Base-by-base conservation (phyloP, 345 rosid species). In the Luvunga scandens region DNA sequence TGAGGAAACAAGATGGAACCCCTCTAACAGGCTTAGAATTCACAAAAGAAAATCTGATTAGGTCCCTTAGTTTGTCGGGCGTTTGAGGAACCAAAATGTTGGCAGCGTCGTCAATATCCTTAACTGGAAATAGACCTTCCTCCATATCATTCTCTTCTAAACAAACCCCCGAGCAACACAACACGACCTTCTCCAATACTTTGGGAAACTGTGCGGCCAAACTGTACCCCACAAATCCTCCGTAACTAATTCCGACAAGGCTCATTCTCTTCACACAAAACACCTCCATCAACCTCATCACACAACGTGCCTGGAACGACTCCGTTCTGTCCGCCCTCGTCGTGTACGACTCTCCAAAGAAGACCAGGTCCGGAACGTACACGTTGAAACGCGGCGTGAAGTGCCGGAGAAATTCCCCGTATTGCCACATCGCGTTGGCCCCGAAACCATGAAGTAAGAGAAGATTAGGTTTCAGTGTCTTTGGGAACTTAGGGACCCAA, bases 391-490 rank as follows among this genome's bases (percentile, higher is more conserved):
- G 69, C 5, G 87, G 34, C 0, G 89, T 87, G 88, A 94, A 89
- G 48, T 86, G 84, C 14, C 85, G 86, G 71, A 94, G 87, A 42
- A 84, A 87, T 24, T 89, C 90, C 0, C 85, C 87, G 67, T 88
- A 92, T 79, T 94, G 97, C 97, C 97, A 92, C 93, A 90, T 88
- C 0, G 98, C 97, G 45, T 92, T 91, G 9, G 98, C 95, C 0
- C 98, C 94, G 19, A 94, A 90, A 1, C 97, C 94, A 14, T 92
- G 97, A 76, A 94, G 75, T 33, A 94, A 92, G 18, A 92, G 73
- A 18, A 91, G 94, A 28, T 85, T 83, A 1, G 95, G 97, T 76
- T 79, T 88, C 0, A 85, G 77, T 24, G 25, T 65, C 6, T 73
- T 82, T 19, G 53, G 83, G 38, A 0, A 31, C 66, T 85, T 88